A percentile compares a stretch with the other conserved stretches of the same genome.
Conservation (phyloP, 2,329 filamentous ascomycete genomes). For the Ascochyta rabiei region DNA sequence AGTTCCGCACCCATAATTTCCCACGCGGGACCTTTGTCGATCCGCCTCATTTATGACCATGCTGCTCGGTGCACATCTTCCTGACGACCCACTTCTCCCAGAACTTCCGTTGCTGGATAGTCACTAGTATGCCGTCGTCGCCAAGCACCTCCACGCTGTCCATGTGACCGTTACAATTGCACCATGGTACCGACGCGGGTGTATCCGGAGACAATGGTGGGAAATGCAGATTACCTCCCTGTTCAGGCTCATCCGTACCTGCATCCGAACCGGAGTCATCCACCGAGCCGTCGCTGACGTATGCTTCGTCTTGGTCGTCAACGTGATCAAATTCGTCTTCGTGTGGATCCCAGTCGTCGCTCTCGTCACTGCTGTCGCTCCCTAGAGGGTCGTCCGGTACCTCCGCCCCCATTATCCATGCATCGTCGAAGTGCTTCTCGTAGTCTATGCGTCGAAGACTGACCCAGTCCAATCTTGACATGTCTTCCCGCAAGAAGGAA, state of each 20-base stretch:
- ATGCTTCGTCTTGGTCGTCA: constrained; percentile 39
- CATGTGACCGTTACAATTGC: constrained; percentile 52
- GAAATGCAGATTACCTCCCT: constrained; percentile 53
- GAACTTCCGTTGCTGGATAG: constrained; percentile 57
- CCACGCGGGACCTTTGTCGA: neutral
- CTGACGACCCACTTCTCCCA: constrained; percentile 63
- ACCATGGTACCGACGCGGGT: constrained; percentile 55
- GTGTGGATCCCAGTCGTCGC: constrained; percentile 44
- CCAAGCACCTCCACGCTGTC: constrained; percentile 53
- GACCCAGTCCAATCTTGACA: constrained; percentile 65
- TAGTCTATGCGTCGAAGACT: constrained; percentile 68
- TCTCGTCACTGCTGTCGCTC: constrained; percentile 52
- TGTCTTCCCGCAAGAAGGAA: constrained; percentile 60
- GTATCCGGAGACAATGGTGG: constrained; percentile 54
- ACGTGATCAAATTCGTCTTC: constrained; percentile 39
- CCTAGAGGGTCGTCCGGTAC: constrained; percentile 54
- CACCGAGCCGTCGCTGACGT: constrained; percentile 43
- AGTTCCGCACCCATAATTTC: neutral
- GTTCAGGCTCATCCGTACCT: constrained; percentile 46
- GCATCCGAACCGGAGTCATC: constrained; percentile 43
- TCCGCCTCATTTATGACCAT: constrained; percentile 44
- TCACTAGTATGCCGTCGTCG: constrained; percentile 57
- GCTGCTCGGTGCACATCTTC: constrained; percentile 52
- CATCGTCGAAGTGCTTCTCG: constrained; percentile 59
- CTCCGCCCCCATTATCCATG: constrained; percentile 54